Base-by-base conservation (phyloP, 2,329 filamentous ascomycete genomes). In the Fusarium phyllophilum region DNA sequence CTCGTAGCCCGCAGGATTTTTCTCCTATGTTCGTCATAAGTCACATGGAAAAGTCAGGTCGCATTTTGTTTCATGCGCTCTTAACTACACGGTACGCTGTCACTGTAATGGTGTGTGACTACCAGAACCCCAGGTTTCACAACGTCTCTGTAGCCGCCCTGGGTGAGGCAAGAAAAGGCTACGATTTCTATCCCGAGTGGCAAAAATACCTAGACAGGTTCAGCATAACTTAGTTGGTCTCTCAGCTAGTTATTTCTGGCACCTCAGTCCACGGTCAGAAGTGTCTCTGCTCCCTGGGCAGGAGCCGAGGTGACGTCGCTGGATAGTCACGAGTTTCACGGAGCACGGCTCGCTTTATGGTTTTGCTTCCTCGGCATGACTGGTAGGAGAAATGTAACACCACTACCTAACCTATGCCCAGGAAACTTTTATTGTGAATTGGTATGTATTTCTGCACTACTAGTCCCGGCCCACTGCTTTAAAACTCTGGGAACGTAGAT, bases 41-140 rank as follows among this genome's bases (percentile, higher is more conserved):
- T 76, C 71, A 77, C 75, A 77, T 77, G 73, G 62, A 58, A 63
- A 29, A 46, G 62, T 64, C 69, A 62, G 48, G 52, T 45, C 45
- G 33, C 54, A 45, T 68, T 61, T 51, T 59, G 51, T 68, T 68
- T 62, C 66, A 68, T 51, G 56, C 49, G 42, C 48, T 38, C 39
- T 44, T 44, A 29, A 29, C 44, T 29, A 58, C 48, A 24, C 31
- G 54, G 42, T 59, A 36, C 42, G 51, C 41, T 51, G 57, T 57
- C 61, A 31, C 39, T n/a, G 29, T n/a, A 61, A 14, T 49, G 26
- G 59, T 56, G 60, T 72, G 69, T 76, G 75, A 63, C 73, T 74
- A 36, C 33, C 31, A 70, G 44, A 66, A 68, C 72, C 71, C 75
- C 74, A 67, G 56, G 76, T 77, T 78, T 77, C 76, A 78, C 55